Percentiles rank a stretch among this genome's conserved stretches.
phyloP scores from a whole-genome alignment of 1,139 yeast species.

The Arxiozyma heterogenica region DNA sequence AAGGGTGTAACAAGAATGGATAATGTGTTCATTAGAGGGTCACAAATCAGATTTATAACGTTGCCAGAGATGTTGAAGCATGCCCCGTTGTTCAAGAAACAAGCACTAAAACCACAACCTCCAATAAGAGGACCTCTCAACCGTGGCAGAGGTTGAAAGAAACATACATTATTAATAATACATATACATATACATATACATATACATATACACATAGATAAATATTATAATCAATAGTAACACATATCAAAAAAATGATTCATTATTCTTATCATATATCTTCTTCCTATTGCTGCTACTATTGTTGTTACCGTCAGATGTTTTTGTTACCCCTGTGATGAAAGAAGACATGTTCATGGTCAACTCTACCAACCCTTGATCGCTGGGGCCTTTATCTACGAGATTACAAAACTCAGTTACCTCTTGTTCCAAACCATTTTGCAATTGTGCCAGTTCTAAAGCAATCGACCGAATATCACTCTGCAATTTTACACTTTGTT shows the following conservation, averaged over 20 bases:
- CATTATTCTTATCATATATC: neutral
- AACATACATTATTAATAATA: neutral
- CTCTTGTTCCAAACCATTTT: neutral
- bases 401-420: conserved; percentile 1
- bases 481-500: conserved; percentile 17
- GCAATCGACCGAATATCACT: conserved; percentile 16
- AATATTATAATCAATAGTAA: neutral
- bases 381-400: neutral
- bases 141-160: conserved; percentile 1
- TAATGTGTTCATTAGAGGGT: conserved; percentile 85
- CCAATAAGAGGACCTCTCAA: conserved; percentile 56
- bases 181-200: neutral
- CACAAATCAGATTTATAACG: conserved; percentile 73
- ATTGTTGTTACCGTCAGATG: neutral
- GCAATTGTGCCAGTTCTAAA: neutral
- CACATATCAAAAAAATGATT: too few species aligned
- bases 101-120: conserved; percentile 30
- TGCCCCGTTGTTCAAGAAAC: conserved; percentile 75
- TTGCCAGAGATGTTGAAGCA: conserved; percentile 82
- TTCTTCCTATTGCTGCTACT: neutral
- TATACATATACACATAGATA: neutral
- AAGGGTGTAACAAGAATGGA: conserved; percentile 73
- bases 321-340: neutral
- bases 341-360: conserved; percentile 1
- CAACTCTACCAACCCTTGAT: neutral